phyloP scores from a whole-genome alignment of 371 early-diverging fungal species.

The Lichtheimia ramosa region DNA sequence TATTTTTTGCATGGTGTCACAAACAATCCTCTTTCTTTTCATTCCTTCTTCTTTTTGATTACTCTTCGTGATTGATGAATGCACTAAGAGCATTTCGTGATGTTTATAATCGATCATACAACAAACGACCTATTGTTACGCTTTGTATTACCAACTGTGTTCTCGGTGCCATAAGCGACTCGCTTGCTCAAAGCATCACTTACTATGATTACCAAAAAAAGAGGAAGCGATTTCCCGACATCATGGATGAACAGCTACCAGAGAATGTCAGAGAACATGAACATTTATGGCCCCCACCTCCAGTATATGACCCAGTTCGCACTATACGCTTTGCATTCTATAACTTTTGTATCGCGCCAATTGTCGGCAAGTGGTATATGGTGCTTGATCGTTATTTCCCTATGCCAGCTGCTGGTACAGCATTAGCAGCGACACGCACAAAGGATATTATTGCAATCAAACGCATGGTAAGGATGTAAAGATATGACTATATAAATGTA shows the following conservation, averaged over 20 bases:
- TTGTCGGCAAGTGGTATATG: slow-evolving; percentile 75
- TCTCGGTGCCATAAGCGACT: slow-evolving; percentile 69
- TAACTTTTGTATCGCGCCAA: slow-evolving; percentile 73
- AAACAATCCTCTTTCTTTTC: too few relatives aligned
- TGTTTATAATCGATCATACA: slow-evolving; percentile 50
- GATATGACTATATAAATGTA: background rate
- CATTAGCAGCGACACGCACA: slow-evolving; percentile 14
- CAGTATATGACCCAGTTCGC: slow-evolving; percentile 32
- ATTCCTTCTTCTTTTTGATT: too few relatives aligned
- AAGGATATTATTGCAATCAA: slow-evolving; percentile 34
- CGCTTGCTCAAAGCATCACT: slow-evolving; percentile 64
- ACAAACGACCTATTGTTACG: slow-evolving; percentile 65
- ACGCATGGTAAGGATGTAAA: slow-evolving; percentile 31
- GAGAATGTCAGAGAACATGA: slow-evolving; percentile 12
- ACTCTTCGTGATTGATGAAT: slow-evolving; percentile 15
- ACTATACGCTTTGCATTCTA: slow-evolving; percentile 68
- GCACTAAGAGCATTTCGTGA: slow-evolving; percentile 26
- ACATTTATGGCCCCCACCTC: slow-evolving; percentile 15
- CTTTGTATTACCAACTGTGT: slow-evolving; percentile 71
- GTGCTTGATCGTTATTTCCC: slow-evolving; percentile 70
- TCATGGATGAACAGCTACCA: slow-evolving; percentile 18
- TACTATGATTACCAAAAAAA: slow-evolving; percentile 24
- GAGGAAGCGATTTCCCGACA: slow-evolving; percentile 9
- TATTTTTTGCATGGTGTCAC: too few relatives aligned
- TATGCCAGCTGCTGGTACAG: slow-evolving; percentile 30